A percentile compares a stretch with the other conserved stretches of the same genome.
Evolutionary conservation across 352 stramenopile genomes (phyloP).

Genomic region (Phytopythium delawarense): DNA sequence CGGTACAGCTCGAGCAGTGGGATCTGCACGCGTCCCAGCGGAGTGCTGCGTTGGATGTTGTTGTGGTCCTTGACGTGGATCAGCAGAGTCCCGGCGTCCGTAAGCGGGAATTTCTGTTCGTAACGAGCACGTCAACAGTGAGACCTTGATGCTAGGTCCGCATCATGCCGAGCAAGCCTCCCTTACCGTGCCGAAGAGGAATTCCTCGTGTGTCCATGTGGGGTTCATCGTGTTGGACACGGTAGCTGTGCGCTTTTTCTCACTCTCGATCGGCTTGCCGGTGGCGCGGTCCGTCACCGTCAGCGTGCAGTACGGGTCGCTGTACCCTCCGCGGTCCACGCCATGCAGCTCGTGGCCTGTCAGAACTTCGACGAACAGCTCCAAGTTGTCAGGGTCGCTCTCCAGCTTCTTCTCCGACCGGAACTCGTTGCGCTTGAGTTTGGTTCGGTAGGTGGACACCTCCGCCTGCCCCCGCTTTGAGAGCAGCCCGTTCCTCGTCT

Average conservation of each 20-base stretch:
- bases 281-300: constrained; percentile 42
- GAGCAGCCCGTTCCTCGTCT: constrained; percentile 39
- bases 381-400: constrained; percentile 21
- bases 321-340: constrained; percentile 63
- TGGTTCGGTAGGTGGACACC: constrained; percentile 50
- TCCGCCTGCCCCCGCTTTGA: constrained; percentile 47
- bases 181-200: constrained; percentile 60
- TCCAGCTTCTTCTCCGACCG: constrained; percentile 43
- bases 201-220: constrained; percentile 60
- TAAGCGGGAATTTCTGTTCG: constrained; percentile 38
- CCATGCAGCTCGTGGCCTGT: constrained; percentile 54
- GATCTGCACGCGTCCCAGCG: constrained; percentile 62
- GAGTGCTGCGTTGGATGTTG: constrained; percentile 56
- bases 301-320: constrained; percentile 71
- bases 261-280: constrained; percentile 43
- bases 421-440: constrained; percentile 53
- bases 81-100: constrained; percentile 37
- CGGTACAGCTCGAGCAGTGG: constrained; percentile 56
- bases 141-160: not conserved
- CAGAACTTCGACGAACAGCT: constrained; percentile 51
- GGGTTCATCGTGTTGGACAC: constrained; percentile 70
- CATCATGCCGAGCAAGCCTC: not conserved
- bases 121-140: constrained; percentile 1
- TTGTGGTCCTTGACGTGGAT: constrained; percentile 80
- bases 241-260: constrained; percentile 71